phyloP scores from a whole-genome alignment of 495 filamentous ascomycete genomes.

The Hamigera avellanea region DNA sequence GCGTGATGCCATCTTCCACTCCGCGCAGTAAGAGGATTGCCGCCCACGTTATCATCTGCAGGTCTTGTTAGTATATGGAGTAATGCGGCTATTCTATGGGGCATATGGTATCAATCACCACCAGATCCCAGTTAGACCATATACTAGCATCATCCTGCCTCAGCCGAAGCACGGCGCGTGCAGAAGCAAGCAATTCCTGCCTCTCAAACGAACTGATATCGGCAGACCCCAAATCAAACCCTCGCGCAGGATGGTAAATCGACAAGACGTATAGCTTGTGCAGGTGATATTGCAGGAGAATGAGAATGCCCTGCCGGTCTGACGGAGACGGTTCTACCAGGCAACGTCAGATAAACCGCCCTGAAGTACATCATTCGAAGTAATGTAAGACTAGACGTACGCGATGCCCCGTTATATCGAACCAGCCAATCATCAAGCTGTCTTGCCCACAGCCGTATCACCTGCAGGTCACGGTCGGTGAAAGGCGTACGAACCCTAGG shows the following conservation, averaged over 20 bases:
- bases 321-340: slow-evolving; percentile 19
- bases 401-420: slow-evolving; percentile 22
- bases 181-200: slow-evolving; percentile 27
- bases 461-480: slow-evolving; percentile 20
- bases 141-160: slow-evolving; percentile 27
- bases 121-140: slow-evolving; percentile 33
- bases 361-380: no score
- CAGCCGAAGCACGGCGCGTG: slow-evolving; percentile 22
- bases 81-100: no score
- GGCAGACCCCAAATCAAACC: slow-evolving; percentile 27
- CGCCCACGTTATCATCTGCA: slow-evolving; percentile 31
- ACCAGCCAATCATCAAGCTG: slow-evolving; percentile 28
- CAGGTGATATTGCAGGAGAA: slow-evolving; percentile 28
- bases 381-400: slow-evolving; percentile 6
- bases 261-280: slow-evolving; percentile 32
- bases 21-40: slow-evolving; percentile 27
- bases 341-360: neutral
- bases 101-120: slow-evolving; percentile 18
- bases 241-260: slow-evolving; percentile 33
- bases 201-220: slow-evolving; percentile 23
- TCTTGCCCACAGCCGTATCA: slow-evolving; percentile 26
- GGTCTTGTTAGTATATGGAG: neutral
- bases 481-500: slow-evolving; percentile 12
- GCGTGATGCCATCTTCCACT: slow-evolving; percentile 27
- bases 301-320: slow-evolving; percentile 24